phyloP scores from a whole-genome alignment of 2,329 filamentous ascomycete genomes.

The Aspergillus transmontanensis region DNA sequence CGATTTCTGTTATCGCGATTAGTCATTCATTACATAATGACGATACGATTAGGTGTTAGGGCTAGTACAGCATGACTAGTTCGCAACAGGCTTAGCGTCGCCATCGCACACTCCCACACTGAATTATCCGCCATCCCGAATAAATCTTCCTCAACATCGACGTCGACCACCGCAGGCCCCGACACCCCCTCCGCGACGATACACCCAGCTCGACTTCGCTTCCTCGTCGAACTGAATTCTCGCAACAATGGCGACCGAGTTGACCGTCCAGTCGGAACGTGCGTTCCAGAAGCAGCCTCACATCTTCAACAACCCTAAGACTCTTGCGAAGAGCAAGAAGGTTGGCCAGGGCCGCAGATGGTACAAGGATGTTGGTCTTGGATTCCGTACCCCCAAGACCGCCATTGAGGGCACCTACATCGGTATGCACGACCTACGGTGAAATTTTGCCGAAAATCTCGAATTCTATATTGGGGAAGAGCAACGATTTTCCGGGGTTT shows the following conservation, averaged over 20 bases:
- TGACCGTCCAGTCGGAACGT: conserved; percentile 99
- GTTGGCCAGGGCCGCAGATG: conserved; percentile 93
- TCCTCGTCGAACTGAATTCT: conserved; percentile 51
- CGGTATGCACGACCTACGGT: conserved; percentile 67
- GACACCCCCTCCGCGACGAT: conserved; percentile 36
- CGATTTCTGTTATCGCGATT: conserved; percentile 11
- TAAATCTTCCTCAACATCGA: conserved; percentile 46
- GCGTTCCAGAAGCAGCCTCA: conserved; percentile 99
- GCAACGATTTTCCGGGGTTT: conserved; percentile 14
- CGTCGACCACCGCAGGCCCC: conserved; percentile 38
- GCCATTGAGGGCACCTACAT: conserved; percentile 99
- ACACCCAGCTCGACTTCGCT: conserved; percentile 40
- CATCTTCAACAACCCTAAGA: conserved; percentile 99
- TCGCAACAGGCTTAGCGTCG: conserved; percentile 34
- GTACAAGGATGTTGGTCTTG: conserved; percentile 99
- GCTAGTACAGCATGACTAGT: conserved; percentile 42
- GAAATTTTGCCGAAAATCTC: conserved; percentile 22
- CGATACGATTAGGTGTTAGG: conserved; percentile 22
- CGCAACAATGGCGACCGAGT: conserved; percentile 91
- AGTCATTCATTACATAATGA: background rate
- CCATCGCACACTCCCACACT: conserved; percentile 41
- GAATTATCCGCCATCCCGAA: conserved; percentile 37
- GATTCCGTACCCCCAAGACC: conserved; percentile 97
- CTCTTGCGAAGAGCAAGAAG: conserved; percentile 75
- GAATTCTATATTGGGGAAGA: conserved; percentile 20